These are phyloP conservation scores for Rhexocercosporidium sp. DNA, from an alignment of 2,329 filamentous ascomycete genomes.

Conservation along the genomic window DNA sequence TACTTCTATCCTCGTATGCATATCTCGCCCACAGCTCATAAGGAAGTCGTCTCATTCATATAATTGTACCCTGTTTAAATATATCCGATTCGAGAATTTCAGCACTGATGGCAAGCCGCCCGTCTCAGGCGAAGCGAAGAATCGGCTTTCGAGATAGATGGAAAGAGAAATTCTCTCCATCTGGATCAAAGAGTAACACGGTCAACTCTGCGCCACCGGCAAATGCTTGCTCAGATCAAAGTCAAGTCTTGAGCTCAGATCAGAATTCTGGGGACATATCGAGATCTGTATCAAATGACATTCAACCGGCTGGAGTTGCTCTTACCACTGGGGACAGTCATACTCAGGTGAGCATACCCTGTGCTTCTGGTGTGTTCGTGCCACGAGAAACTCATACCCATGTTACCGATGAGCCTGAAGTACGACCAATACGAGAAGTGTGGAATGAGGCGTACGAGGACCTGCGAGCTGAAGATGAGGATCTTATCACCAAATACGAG, in stretches of 20 bases:
- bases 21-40: too few species aligned
- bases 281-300: neutral
- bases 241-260: neutral
- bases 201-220: neutral
- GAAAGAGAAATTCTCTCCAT: neutral
- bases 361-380: too few species aligned
- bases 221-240: neutral
- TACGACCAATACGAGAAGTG: neutral
- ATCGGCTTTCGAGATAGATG: neutral
- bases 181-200: neutral
- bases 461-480: neutral
- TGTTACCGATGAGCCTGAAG: neutral
- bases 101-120: too few species aligned
- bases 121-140: neutral
- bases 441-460: slow-evolving; percentile 18
- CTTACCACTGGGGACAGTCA: neutral
- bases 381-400: neutral
- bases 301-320: neutral
- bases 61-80: too few species aligned
- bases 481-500: slow-evolving; percentile 6
- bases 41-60: too few species aligned
- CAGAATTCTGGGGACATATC: neutral
- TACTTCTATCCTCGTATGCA: too few species aligned
- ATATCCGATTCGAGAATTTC: too few species aligned
- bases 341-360: too few species aligned